Conservation (phyloP, 176 grass and related monocot genomes). For the Bothriochloa decipiens region DNA sequence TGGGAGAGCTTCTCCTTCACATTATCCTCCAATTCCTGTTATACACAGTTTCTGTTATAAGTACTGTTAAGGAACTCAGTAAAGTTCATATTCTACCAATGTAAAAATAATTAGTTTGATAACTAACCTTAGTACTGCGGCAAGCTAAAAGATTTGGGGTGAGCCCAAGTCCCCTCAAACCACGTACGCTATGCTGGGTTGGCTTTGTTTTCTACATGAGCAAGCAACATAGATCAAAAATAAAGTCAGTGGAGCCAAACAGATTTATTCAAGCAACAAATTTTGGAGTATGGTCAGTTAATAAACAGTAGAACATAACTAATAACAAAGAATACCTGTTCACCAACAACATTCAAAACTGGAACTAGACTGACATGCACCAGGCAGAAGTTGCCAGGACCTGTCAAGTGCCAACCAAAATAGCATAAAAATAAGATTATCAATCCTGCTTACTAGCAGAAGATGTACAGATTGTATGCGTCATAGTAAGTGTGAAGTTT, state of each 20-base stretch:
- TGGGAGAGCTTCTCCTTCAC: constrained; percentile 87
- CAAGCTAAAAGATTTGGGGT: constrained; percentile 83
- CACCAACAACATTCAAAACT: constrained; percentile 84
- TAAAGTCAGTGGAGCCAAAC: not conserved
- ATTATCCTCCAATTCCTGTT: constrained; percentile 63
- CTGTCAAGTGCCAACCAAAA: constrained; percentile 47
- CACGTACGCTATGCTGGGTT: constrained; percentile 81
- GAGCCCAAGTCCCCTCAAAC: constrained; percentile 78
- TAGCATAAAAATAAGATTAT: constrained; percentile 30
- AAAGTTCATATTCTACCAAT: constrained; percentile 25
- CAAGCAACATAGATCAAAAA: constrained; percentile 9
- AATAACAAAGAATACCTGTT: constrained; percentile 60
- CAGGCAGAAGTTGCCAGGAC: constrained; percentile 76
- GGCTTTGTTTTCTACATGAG: constrained; percentile 82
- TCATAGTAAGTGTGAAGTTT: constrained; percentile 14
- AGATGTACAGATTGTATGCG: constrained; percentile 15
- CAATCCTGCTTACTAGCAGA: not conserved
- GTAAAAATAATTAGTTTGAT: constrained; percentile 7
- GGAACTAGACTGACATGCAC: constrained; percentile 91
- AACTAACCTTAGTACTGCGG: constrained; percentile 66
- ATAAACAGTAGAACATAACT: not conserved
- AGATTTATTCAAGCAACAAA: not conserved
- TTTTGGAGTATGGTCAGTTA: not conserved
- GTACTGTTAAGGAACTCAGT: not conserved
- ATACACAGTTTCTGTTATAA: constrained; percentile 27